Evolutionary conservation across 1,139 yeast species (phyloP), one percentile per base, ranked within the genome.

Genomic region (Pneumocystis carinii): DNA sequence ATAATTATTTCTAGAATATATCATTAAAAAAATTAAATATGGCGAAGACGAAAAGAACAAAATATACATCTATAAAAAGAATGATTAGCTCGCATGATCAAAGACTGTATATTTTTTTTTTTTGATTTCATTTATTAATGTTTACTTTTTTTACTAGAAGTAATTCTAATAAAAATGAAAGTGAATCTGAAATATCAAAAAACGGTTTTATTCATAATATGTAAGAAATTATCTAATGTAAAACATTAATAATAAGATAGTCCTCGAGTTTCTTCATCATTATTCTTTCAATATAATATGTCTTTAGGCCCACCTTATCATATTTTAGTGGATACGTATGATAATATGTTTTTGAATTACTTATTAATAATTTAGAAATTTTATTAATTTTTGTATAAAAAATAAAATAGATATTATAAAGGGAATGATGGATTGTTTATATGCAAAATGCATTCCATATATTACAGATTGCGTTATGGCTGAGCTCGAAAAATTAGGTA

Each of bases 381-480:
- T 92, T 76, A 87, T 92, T 74, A 92, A 92, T 77, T 90, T 90
- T 74, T 87, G 96, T 68, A 90, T 92, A 70, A 97, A 90, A 73
- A 92, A 92, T 77, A 90, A 92, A 72, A 84, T 92, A 63, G 98
- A 94, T 72, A 78, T 92, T 14, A 92, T 90, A 19, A 81, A 90
- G 70, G 98, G 97, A 8, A 85, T 92, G 85, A 92, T 92, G 97
- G 97, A 92, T 74, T 82, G 95, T 65, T 77, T 92, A 57, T 86
- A 85, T 74, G 98, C 98, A 62, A 88, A 94, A 72, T 90, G 97
- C 77, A 88, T 90, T 60, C 98, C 98, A 5, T 82, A 90, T 62
- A 85, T 92, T 60, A 92, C 98, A 1, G 98, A 92, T 75, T 92
- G 98, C 77, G 98, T 92, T 39, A 83, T 92, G 86, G 98, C 98